These are phyloP conservation scores for Vaccinium darrowii DNA, from an alignment of 148 eudicot genomes.

Conservation along the genomic window DNA sequence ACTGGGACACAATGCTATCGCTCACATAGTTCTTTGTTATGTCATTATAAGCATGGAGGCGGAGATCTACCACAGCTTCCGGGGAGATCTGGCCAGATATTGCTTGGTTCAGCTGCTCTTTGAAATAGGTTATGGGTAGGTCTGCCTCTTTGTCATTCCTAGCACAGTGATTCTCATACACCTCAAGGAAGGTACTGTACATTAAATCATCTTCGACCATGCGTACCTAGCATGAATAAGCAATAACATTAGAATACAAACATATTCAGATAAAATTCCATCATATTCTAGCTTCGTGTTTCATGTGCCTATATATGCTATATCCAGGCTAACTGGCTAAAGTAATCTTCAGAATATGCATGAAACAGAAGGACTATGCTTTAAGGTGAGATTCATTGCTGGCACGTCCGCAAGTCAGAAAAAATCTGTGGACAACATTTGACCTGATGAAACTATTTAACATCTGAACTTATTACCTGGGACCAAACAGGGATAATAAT, in stretches of 20 bases:
- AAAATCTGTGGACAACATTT: background rate
- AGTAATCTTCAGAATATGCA: background rate
- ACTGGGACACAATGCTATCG: conserved; percentile 87
- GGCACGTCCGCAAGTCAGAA: background rate
- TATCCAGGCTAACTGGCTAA: background rate
- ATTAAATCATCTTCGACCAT: conserved; percentile 99
- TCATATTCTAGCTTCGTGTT: background rate
- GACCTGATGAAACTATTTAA: background rate
- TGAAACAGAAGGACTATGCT: background rate
- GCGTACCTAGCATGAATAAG: conserved; percentile 57
- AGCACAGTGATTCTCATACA: conserved; percentile 96
- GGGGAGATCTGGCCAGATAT: conserved; percentile 83
- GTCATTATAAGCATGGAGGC: conserved; percentile 87
- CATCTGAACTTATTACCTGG: conserved; percentile 52
- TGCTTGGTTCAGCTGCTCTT: conserved; percentile 96
- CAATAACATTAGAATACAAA: conserved; percentile 15
- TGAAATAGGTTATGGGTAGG: conserved; percentile 82
- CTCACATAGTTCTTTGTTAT: conserved; percentile 63
- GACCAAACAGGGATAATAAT: conserved; percentile 99
- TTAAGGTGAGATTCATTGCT: background rate
- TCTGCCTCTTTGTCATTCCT: conserved; percentile 93
- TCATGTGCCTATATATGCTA: background rate
- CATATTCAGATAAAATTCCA: background rate
- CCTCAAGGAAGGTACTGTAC: conserved; percentile 98
- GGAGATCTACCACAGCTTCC: conserved; percentile 88